These are phyloP conservation scores for Trichoderma sp. DNA, from an alignment of 2,329 filamentous ascomycete genomes.

Conservation along the genomic window DNA sequence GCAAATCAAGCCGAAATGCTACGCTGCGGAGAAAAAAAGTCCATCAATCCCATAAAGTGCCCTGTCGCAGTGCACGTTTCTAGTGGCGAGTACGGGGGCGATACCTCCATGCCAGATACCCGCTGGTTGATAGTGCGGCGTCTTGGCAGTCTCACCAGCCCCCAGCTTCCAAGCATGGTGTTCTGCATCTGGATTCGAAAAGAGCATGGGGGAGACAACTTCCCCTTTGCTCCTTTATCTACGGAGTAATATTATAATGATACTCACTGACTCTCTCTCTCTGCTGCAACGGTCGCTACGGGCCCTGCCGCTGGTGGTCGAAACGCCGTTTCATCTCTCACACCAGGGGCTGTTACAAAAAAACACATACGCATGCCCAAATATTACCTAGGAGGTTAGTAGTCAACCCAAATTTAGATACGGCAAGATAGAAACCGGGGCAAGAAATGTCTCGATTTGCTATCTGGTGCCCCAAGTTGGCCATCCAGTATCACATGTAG, in stretches of 20 bases:
- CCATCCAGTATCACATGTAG: neutral
- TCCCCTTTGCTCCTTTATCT: neutral
- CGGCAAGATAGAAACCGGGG: neutral
- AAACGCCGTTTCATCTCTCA: conserved; percentile 14
- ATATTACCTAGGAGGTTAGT: neutral
- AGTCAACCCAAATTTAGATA: neutral
- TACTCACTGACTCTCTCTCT: neutral
- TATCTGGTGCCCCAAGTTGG: neutral
- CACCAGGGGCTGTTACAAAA: conserved; percentile 9
- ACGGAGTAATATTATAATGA: neutral
- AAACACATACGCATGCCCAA: neutral
- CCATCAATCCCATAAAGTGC: neutral
- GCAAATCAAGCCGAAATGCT: neutral
- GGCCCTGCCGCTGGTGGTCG: neutral
- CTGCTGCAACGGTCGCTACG: neutral
- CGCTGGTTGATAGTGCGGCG: conserved; percentile 18
- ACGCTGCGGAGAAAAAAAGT: neutral
- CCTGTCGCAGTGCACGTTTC: neutral
- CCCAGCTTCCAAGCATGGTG: neutral
- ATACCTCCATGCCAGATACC: neutral
- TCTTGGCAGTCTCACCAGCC: conserved; percentile 19
- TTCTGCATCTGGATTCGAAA: neutral
- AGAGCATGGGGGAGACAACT: neutral
- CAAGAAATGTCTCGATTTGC: neutral
- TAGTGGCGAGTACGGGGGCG: neutral